These are phyloP conservation scores for Yamagishiella unicocca DNA, from an alignment of 139 green algal species.

Conservation along the genomic window DNA sequence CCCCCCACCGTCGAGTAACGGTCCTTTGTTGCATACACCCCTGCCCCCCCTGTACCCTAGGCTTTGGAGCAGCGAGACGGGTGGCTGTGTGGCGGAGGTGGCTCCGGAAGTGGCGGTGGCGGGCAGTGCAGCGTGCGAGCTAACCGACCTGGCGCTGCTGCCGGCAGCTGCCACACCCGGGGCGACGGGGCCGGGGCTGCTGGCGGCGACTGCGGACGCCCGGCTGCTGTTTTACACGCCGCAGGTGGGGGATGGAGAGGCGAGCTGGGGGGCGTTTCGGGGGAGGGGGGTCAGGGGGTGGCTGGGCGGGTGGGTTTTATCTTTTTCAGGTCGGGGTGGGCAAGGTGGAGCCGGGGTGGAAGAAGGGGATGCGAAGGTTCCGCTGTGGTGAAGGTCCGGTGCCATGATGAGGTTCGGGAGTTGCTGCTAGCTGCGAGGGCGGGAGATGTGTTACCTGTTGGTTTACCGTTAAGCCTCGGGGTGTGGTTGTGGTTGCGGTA, in stretches of 20 bases:
- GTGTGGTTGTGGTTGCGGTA: too few relatives aligned
- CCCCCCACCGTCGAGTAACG: too few relatives aligned
- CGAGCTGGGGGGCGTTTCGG: not conserved
- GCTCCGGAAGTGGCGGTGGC: slow-evolving; percentile 40
- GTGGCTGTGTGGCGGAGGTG: slow-evolving; percentile 56
- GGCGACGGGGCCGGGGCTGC: slow-evolving; percentile 56
- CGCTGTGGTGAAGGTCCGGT: too few relatives aligned
- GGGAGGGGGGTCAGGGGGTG: not conserved
- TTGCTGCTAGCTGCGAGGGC: too few relatives aligned
- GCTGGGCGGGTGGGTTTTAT: not conserved
- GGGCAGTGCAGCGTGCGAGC: slow-evolving; percentile 54
- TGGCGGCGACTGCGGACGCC: slow-evolving; percentile 84
- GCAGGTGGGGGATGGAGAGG: not conserved
- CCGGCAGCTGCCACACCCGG: slow-evolving; percentile 9
- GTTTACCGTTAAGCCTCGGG: too few relatives aligned
- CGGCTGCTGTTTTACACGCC: slow-evolving; percentile 78
- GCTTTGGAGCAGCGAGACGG: slow-evolving; percentile 83
- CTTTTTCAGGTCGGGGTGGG: too few relatives aligned
- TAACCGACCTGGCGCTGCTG: slow-evolving; percentile 73
- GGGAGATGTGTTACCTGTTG: too few relatives aligned
- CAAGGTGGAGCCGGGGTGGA: too few relatives aligned
- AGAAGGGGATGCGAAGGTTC: too few relatives aligned
- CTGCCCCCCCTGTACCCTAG: not conserved
- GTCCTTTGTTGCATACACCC: too few relatives aligned
- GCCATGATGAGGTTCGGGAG: too few relatives aligned